phyloP scores from a whole-genome alignment of 179 eudicot genomes.

The Beta macrorhiza region DNA sequence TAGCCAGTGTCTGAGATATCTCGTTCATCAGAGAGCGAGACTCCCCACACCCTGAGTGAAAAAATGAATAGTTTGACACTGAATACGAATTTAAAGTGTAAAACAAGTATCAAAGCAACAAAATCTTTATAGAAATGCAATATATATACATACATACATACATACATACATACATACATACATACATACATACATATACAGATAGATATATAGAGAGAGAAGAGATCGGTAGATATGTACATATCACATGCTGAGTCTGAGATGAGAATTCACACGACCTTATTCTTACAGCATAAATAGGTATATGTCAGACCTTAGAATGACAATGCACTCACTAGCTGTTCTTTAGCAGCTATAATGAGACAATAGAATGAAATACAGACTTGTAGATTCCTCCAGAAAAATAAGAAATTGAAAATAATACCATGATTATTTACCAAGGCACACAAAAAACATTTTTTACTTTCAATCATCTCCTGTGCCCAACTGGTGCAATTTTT shows the following conservation, averaged over 20 bases:
- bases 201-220: too few relatives aligned
- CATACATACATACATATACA: too few relatives aligned
- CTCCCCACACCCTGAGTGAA: slow-evolving; percentile 81
- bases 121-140: background rate
- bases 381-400: background rate
- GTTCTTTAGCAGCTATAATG: background rate
- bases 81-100: background rate
- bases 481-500: background rate
- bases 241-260: background rate
- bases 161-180: too few relatives aligned
- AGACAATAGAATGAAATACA: background rate
- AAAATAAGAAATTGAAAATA: background rate
- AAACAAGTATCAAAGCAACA: slow-evolving; percentile 1
- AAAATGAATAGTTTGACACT: slow-evolving; percentile 8
- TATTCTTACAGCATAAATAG: background rate
- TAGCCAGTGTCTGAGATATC: slow-evolving; percentile 43
- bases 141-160: background rate
- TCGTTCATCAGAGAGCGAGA: slow-evolving; percentile 76
- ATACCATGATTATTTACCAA: too few relatives aligned
- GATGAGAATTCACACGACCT: background rate
- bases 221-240: too few relatives aligned
- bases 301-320: background rate
- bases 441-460: background rate
- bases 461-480: background rate
- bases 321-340: background rate